phyloP scores from a whole-genome alignment of 208 protist species.

The Trypanosoma theileri region DNA sequence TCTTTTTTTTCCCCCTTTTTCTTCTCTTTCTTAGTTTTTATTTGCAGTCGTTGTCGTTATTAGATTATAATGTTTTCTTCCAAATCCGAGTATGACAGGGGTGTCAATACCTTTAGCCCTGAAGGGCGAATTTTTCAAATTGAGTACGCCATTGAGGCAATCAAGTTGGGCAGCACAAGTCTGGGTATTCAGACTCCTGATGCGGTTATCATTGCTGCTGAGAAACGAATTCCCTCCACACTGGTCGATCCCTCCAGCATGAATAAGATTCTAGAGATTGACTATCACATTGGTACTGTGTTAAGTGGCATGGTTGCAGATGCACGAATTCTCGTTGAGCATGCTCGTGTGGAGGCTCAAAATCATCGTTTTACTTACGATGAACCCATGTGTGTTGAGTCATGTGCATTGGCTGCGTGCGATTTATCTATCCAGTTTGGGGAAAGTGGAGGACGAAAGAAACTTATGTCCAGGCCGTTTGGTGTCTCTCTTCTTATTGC shows the following conservation, averaged over 20 bases:
- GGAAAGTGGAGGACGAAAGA: conserved; percentile 90
- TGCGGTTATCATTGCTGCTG: conserved; percentile 98
- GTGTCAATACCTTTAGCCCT: conserved; percentile 99
- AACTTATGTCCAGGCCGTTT: conserved; percentile 96
- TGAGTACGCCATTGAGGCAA: conserved; percentile 92
- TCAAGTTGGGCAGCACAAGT: conserved; percentile 97
- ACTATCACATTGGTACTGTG: conserved; percentile 94
- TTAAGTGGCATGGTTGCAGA: conserved; percentile 99
- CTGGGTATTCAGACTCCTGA: conserved; percentile 97
- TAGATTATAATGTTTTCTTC: conserved; percentile 80
- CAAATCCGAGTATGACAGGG: conserved; percentile 98
- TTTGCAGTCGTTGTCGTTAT: conserved; percentile 3
- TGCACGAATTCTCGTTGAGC: conserved; percentile 98
- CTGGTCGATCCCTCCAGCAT: conserved; percentile 96
- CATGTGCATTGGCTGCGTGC: conserved; percentile 96
- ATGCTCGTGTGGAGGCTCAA: conserved; percentile 98
- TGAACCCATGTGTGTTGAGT: conserved; percentile 97
- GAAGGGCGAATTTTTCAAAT: conserved; percentile 99
- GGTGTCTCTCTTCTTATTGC: conserved; percentile 99
- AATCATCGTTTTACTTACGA: conserved; percentile 99
- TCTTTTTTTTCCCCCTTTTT: conserved; percentile 25
- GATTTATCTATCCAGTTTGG: conserved; percentile 98
- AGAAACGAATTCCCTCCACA: conserved; percentile 98
- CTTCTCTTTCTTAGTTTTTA: conserved; percentile 15
- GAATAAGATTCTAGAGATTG: conserved; percentile 99